Conservation (phyloP, 2,329 filamentous ascomycete species). For the Sphaerulina vaccinii region DNA sequence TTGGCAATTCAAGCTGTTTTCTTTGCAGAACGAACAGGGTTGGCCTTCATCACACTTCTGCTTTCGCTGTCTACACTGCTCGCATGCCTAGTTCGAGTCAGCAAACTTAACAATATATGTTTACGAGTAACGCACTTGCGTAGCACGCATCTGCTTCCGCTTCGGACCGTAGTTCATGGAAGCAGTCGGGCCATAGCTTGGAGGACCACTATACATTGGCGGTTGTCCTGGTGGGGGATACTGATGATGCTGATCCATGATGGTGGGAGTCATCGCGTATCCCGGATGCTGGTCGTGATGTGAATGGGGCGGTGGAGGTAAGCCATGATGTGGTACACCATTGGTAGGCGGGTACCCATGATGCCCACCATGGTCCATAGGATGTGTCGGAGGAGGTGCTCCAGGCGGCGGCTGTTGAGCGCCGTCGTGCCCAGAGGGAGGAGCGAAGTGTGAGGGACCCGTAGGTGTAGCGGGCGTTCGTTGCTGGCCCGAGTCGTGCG, state of each 20-base stretch:
- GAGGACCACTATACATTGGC: conserved; percentile 28
- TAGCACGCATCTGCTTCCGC: conserved; percentile 40
- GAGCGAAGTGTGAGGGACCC: conserved; percentile 23
- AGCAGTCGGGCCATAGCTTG: conserved; percentile 31
- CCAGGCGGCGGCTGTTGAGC: conserved; percentile 24
- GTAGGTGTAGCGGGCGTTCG: conserved; percentile 39
- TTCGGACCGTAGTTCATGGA: conserved; percentile 27
- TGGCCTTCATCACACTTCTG: conserved; percentile 88
- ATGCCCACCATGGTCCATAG: conserved; percentile 34
- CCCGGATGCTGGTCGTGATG: conserved; percentile 31
- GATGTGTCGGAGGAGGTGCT: conserved; percentile 25
- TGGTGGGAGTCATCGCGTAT: conserved; percentile 32
- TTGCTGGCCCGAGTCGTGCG: conserved; percentile 35
- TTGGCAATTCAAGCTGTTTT: conserved; percentile 78
- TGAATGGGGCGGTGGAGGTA: conserved; percentile 25
- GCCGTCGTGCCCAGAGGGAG: conserved; percentile 26
- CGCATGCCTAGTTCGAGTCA: conserved; percentile 67
- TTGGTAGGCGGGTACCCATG: conserved; percentile 34
- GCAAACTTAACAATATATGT: conserved; percentile 5
- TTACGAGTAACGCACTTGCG: conserved; percentile 31
- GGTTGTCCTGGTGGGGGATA: conserved; percentile 30
- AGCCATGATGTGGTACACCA: conserved; percentile 28
- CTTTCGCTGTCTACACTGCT: conserved; percentile 82
- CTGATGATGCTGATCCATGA: conserved; percentile 32
- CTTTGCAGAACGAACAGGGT: conserved; percentile 80